phyloP scores from a whole-genome alignment of 352 stramenopile species.

The Phytophthora cajani region DNA sequence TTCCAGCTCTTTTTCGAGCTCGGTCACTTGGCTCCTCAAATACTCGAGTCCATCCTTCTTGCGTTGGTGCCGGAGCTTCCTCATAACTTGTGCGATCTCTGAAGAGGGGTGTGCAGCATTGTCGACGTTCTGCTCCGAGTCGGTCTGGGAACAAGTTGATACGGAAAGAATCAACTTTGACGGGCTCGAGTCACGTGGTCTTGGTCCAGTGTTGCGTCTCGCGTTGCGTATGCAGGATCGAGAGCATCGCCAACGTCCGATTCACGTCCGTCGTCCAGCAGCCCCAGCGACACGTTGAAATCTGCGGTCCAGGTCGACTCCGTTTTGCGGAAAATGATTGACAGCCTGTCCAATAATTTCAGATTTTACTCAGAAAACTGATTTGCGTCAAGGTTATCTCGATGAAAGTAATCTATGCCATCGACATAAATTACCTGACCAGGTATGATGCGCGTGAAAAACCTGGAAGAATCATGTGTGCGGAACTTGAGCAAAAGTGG shows the following conservation, averaged over 20 bases:
- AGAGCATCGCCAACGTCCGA: not conserved
- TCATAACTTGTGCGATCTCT: constrained; percentile 1
- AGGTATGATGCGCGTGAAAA: not conserved
- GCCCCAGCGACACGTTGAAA: constrained; percentile 6
- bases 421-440: not conserved
- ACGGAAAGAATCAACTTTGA: constrained; percentile 1
- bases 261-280: constrained; percentile 19
- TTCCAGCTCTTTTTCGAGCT: constrained; percentile 39
- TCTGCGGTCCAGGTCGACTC: not conserved
- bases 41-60: constrained; percentile 39
- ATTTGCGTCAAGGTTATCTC: not conserved
- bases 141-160: not conserved
- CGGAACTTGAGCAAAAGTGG: not conserved
- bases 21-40: constrained; percentile 32
- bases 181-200: not conserved
- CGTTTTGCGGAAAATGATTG: not conserved
- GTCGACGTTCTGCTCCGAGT: not conserved
- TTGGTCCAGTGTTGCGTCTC: not conserved
- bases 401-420: constrained; percentile 2
- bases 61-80: constrained; percentile 19
- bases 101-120: not conserved
- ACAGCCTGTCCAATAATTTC: no score
- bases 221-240: not conserved
- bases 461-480: not conserved
- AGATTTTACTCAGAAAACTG: no score